phyloP scores from a whole-genome alignment of 2,329 filamentous ascomycete genomes.

The Aspergillus ruber region DNA sequence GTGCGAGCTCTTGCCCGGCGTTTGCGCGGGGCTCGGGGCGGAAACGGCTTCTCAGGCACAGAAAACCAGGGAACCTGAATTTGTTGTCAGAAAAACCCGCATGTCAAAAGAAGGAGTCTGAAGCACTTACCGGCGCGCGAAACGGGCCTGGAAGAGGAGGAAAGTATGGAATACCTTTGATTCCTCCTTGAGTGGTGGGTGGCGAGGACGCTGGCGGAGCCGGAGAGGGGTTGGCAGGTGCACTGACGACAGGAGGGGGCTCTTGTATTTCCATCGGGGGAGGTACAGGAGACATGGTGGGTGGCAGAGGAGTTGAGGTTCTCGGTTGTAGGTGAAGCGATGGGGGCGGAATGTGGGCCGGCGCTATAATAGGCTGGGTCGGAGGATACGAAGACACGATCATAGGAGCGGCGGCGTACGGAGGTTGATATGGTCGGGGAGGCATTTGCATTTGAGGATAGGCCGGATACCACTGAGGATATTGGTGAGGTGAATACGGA shows the following conservation, averaged over 20 bases:
- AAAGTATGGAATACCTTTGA: constrained; percentile 15
- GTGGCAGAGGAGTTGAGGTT: constrained; percentile 31
- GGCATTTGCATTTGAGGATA: constrained; percentile 36
- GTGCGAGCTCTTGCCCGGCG: constrained; percentile 35
- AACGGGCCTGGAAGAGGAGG: constrained; percentile 38
- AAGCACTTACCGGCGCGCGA: constrained; percentile 41
- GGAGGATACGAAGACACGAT: constrained; percentile 40
- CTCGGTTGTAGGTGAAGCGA: constrained; percentile 31
- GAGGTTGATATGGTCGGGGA: constrained; percentile 34
- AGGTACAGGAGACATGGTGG: constrained; percentile 29
- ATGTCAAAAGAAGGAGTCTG: not conserved
- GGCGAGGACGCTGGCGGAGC: constrained; percentile 31
- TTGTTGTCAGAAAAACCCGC: constrained; percentile 7
- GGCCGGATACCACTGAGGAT: constrained; percentile 41
- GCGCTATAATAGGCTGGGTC: constrained; percentile 34
- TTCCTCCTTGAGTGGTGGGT: constrained; percentile 17
- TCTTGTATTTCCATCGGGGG: constrained; percentile 24
- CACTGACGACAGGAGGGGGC: constrained; percentile 14
- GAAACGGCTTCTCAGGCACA: constrained; percentile 49
- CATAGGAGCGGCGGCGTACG: constrained; percentile 31
- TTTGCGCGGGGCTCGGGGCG: constrained; percentile 43
- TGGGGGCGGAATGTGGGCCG: constrained; percentile 30
- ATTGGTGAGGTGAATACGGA: constrained; percentile 40
- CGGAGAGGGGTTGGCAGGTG: constrained; percentile 17
- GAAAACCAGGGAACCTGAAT: constrained; percentile 56